These are phyloP conservation scores for Nepenthes gracilis DNA, from an alignment of 148 eudicot species.

Conservation along the genomic window DNA sequence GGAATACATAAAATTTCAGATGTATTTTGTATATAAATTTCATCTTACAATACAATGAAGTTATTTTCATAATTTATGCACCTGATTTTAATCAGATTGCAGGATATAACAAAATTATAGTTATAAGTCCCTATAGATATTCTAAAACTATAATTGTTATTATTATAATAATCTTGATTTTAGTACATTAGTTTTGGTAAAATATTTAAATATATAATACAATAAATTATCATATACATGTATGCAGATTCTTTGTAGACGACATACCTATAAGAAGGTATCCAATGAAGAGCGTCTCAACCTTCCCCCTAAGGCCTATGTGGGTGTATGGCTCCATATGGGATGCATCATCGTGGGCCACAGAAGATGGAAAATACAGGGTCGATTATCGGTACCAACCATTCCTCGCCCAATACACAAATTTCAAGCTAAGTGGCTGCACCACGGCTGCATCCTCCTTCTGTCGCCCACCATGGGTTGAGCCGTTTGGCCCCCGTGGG, in stretches of 20 bases:
- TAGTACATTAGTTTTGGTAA: not conserved
- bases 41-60: too few relatives aligned
- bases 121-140: too few relatives aligned
- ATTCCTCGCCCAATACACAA: constrained; percentile 53
- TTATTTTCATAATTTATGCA: too few relatives aligned
- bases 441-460: constrained; percentile 37
- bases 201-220: too few relatives aligned
- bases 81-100: too few relatives aligned
- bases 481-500: constrained; percentile 46
- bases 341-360: constrained; percentile 99
- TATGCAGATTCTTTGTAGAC: constrained; percentile 79
- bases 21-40: too few relatives aligned
- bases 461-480: constrained; percentile 61
- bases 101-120: too few relatives aligned
- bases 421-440: constrained; percentile 73
- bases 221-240: too few relatives aligned
- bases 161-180: not conserved
- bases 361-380: constrained; percentile 83
- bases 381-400: constrained; percentile 84
- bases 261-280: constrained; percentile 90
- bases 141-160: too few relatives aligned
- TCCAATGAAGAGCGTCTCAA: constrained; percentile 58
- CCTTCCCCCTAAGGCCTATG: constrained; percentile 89
- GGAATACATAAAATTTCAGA: too few relatives aligned
- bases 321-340: constrained; percentile 95